phyloP scores from a whole-genome alignment of 768 basidiomycete species.

The Dendrothele bispora region DNA sequence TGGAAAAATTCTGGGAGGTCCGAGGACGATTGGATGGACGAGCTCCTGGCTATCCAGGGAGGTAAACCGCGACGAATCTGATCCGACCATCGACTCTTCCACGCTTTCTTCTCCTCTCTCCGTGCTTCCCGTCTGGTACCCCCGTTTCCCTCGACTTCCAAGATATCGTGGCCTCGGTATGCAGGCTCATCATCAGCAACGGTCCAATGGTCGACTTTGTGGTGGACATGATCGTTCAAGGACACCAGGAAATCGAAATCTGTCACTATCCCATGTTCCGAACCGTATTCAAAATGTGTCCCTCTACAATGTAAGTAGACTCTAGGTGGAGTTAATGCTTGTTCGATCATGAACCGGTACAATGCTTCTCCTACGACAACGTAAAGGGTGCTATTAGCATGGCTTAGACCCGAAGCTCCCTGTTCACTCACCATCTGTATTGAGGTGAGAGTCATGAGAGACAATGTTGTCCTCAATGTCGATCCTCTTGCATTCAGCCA shows the following conservation, averaged over 20 bases:
- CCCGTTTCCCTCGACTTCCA: slow-evolving; percentile 49
- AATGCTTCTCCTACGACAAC: too few relatives aligned
- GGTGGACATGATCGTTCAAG: slow-evolving; percentile 29
- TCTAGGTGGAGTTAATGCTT: slow-evolving; percentile 45
- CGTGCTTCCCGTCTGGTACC: too few relatives aligned
- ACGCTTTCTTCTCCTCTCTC: slow-evolving; percentile 40
- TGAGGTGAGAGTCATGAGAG: slow-evolving; percentile 71
- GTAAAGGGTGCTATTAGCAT: too few relatives aligned
- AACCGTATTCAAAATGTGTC: slow-evolving; percentile 50
- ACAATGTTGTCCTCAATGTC: slow-evolving; percentile 51
- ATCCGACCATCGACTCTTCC: too few relatives aligned
- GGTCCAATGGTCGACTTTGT: slow-evolving; percentile 53
- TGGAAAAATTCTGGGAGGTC: slow-evolving; percentile 49
- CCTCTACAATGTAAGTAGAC: slow-evolving; percentile 52
- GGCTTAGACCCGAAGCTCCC: too few relatives aligned
- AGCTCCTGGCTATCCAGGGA: too few relatives aligned
- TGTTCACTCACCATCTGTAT: slow-evolving; percentile 67
- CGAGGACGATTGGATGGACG: too few relatives aligned
- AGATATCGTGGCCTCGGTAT: slow-evolving; percentile 62
- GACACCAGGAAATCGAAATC: slow-evolving; percentile 75
- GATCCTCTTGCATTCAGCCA: too few relatives aligned
- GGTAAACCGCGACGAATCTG: too few relatives aligned
- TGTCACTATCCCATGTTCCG: slow-evolving; percentile 43
- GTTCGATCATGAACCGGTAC: slow-evolving; percentile 69
- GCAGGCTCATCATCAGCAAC: slow-evolving; percentile 63